phyloP scores from a whole-genome alignment of 352 stramenopile species.

The Pythium aphanidermatum region DNA sequence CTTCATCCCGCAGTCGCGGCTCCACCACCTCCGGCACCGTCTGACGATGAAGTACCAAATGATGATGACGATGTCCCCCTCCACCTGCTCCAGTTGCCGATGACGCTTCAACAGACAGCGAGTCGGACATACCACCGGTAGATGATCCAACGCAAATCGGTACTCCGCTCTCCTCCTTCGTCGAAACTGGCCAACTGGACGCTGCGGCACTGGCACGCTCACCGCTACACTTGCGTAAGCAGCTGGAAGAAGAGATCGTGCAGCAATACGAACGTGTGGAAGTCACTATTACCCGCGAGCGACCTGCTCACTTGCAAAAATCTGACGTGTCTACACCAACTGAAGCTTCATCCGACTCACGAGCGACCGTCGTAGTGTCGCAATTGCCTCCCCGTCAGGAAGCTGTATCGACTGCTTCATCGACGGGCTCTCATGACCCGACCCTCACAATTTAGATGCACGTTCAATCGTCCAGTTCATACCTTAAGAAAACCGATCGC shows the following conservation, averaged over 20 bases:
- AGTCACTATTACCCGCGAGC: slow-evolving; percentile 73
- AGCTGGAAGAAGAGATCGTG: slow-evolving; percentile 54
- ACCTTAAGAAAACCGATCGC: too few species aligned
- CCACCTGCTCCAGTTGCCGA: slow-evolving; percentile 32
- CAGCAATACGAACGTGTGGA: slow-evolving; percentile 75
- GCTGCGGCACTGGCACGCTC: slow-evolving; percentile 14
- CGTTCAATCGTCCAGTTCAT: too few species aligned
- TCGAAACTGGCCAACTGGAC: slow-evolving; percentile 68
- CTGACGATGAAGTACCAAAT: slow-evolving; percentile 35
- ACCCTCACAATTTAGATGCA: slow-evolving; percentile 24
- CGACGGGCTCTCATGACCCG: slow-evolving; percentile 17
- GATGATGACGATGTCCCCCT: too few species aligned
- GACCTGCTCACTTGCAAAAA: slow-evolving; percentile 34
- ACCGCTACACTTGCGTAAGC: slow-evolving; percentile 52
- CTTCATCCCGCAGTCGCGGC: slow-evolving; percentile 37
- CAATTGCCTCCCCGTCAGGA: slow-evolving; percentile 17
- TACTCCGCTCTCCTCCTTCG: slow-evolving; percentile 78
- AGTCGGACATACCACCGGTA: slow-evolving; percentile 22
- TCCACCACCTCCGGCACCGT: slow-evolving; percentile 30
- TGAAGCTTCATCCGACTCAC: neutral
- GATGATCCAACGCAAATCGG: slow-evolving; percentile 23
- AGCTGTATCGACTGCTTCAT: slow-evolving; percentile 13
- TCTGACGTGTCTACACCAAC: slow-evolving; percentile 5
- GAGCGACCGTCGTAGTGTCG: slow-evolving; percentile 7
- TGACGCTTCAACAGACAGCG: slow-evolving; percentile 22